A percentile compares a stretch with the other conserved stretches of the same genome.
Conservation (phyloP, 2,329 filamentous ascomycete genomes). For the Waltergamsia citrina region DNA sequence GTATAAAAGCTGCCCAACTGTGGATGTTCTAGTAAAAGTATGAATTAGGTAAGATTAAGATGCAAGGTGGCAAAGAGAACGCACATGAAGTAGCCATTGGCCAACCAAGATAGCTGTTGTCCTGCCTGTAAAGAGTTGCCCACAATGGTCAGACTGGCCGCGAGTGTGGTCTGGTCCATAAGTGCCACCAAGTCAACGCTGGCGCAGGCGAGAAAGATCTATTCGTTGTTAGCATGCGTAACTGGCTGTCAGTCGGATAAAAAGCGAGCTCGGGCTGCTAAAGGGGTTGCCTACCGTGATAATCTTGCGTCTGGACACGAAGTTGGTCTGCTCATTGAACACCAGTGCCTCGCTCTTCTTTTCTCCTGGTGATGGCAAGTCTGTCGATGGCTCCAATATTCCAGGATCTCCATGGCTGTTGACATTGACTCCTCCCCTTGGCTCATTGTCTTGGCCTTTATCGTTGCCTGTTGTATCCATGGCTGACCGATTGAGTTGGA, state of each 20-base stretch:
- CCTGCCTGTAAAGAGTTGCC: slow-evolving; percentile 38
- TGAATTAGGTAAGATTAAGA: too few relatives aligned
- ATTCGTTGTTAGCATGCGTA: slow-evolving; percentile 7
- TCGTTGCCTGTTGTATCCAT: too few relatives aligned
- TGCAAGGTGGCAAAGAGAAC: slow-evolving; percentile 8
- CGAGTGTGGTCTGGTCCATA: slow-evolving; percentile 49
- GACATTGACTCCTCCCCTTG: too few relatives aligned
- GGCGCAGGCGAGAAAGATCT: slow-evolving; percentile 49
- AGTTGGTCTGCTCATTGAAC: slow-evolving; percentile 48
- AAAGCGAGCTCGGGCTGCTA: background rate
- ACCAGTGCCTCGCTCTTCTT: too few relatives aligned
- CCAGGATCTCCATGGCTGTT: background rate
- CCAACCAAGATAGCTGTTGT: slow-evolving; percentile 43
- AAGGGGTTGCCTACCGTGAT: slow-evolving; percentile 32
- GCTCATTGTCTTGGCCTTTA: too few relatives aligned
- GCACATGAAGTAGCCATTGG: slow-evolving; percentile 45
- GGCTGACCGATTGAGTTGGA: too few relatives aligned
- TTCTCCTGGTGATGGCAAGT: too few relatives aligned
- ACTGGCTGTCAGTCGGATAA: background rate
- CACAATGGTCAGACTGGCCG: slow-evolving; percentile 43
- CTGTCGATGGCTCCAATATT: too few relatives aligned
- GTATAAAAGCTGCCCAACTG: slow-evolving; percentile 35
- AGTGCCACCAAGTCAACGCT: slow-evolving; percentile 44
- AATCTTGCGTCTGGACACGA: slow-evolving; percentile 39
- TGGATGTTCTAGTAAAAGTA: slow-evolving; percentile 25